Percentiles rank a stretch among this genome's conserved stretches.
Evolutionary conservation across 2,329 filamentous ascomycete species (phyloP).

Genomic region (Talaromyces piceae): DNA sequence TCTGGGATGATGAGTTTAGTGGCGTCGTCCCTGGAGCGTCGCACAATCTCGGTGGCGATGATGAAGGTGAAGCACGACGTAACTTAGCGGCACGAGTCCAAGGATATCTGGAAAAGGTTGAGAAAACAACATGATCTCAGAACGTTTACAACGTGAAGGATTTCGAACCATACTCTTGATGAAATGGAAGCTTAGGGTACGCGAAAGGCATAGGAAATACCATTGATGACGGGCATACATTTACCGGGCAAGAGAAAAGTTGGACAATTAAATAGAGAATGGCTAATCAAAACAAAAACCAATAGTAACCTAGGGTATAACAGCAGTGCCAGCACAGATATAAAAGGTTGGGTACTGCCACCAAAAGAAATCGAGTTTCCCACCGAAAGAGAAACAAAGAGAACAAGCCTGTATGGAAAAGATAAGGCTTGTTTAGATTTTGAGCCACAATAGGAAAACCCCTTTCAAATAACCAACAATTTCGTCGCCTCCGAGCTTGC

Average conservation of each 20-base stretch:
- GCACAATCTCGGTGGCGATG: slow-evolving; percentile 43
- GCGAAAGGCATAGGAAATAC: slow-evolving; percentile 3
- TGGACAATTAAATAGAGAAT: slow-evolving; percentile 1
- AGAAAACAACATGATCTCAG: slow-evolving; percentile 10
- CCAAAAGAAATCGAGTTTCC: too few relatives aligned
- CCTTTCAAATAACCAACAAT: slow-evolving; percentile 95
- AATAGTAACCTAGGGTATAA: background rate
- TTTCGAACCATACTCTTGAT: slow-evolving; percentile 2
- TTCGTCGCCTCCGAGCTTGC: slow-evolving; percentile 88
- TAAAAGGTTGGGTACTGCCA: too few relatives aligned
- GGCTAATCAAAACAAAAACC: background rate
- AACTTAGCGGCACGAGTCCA: slow-evolving; percentile 29
- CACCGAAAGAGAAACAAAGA: background rate
- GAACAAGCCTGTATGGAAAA: background rate
- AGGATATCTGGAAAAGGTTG: slow-evolving; percentile 26
- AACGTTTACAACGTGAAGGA: slow-evolving; percentile 11
- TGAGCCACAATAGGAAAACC: slow-evolving; percentile 68
- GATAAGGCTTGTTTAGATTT: slow-evolving; percentile 48
- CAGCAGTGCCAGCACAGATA: background rate
- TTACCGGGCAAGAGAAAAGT: background rate
- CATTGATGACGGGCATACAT: background rate
- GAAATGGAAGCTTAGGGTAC: slow-evolving; percentile 10
- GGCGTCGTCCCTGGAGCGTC: slow-evolving; percentile 42
- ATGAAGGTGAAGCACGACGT: slow-evolving; percentile 35
- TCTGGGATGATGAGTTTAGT: slow-evolving; percentile 44